Conservation (phyloP, 768 basidiomycete genomes). For the Suillus luteus region DNA sequence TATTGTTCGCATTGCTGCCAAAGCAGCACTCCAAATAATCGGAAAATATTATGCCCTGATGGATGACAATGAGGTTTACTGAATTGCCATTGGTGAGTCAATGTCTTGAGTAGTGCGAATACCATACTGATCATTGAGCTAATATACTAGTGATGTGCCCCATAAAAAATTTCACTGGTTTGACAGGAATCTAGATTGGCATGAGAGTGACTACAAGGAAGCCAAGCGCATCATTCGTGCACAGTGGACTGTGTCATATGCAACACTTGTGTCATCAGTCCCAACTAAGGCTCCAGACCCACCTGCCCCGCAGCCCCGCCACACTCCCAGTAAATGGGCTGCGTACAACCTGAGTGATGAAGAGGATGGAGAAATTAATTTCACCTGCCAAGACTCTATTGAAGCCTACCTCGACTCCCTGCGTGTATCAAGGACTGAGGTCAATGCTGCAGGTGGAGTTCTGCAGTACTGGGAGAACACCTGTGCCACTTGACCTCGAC, state of each 20-base stretch:
- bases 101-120: neutral
- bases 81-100: slow-evolving; percentile 23
- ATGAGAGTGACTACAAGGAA: no score
- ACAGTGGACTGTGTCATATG: no score
- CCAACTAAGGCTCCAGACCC: no score
- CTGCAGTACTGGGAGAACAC: slow-evolving; percentile 17
- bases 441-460: slow-evolving; percentile 17
- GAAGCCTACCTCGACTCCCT: slow-evolving; percentile 14
- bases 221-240: no score
- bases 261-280: no score
- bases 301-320: no score
- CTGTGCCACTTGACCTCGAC: slow-evolving; percentile 14
- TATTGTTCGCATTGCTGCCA: slow-evolving; percentile 17
- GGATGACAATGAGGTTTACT: slow-evolving; percentile 25
- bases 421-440: slow-evolving; percentile 2
- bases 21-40: slow-evolving; percentile 20
- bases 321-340: slow-evolving; percentile 2
- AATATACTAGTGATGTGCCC: slow-evolving; percentile 29
- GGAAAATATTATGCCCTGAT: slow-evolving; percentile 26
- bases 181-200: no score
- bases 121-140: neutral
- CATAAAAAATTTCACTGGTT: no score
- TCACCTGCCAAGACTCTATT: neutral
- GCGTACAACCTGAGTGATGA: neutral
- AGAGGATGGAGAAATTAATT: neutral